These are phyloP conservation scores for Blastobotrys apis DNA, from an alignment of 1,139 yeast genomes.

Conservation along the genomic window DNA sequence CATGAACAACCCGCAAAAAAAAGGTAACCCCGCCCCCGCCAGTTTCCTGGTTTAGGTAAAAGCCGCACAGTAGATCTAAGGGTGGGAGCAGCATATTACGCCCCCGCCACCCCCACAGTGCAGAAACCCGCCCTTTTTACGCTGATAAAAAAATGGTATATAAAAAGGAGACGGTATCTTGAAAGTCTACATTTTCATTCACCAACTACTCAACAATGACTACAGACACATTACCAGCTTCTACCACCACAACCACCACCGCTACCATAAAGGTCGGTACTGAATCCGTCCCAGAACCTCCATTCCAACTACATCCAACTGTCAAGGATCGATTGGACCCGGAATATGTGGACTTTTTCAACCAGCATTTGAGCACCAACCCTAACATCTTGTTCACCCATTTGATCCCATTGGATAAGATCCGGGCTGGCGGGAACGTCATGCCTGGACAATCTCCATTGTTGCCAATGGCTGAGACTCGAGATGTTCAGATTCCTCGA, in stretches of 20 bases:
- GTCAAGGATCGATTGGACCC: slow-evolving; percentile 37
- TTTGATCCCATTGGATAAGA: slow-evolving; percentile 38
- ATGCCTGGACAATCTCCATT: slow-evolving; percentile 44
- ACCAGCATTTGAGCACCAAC: slow-evolving; percentile 29
- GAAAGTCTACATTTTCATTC: too few species aligned
- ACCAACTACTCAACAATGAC: slow-evolving; percentile 5
- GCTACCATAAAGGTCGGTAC: slow-evolving; percentile 1
- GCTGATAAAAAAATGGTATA: too few species aligned
- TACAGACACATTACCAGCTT: neutral
- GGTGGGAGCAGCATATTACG: too few species aligned
- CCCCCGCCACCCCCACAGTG: too few species aligned
- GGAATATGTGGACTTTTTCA: slow-evolving; percentile 40
- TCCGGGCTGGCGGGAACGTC: slow-evolving; percentile 45
- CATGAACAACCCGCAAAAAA: too few species aligned
- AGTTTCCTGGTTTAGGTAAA: too few species aligned
- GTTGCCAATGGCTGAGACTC: slow-evolving; percentile 32
- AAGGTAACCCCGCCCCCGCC: too few species aligned
- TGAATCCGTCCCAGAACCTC: slow-evolving; percentile 11
- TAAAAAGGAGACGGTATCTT: too few species aligned
- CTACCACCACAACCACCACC: neutral
- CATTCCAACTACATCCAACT: slow-evolving; percentile 13
- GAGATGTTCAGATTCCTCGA: slow-evolving; percentile 40
- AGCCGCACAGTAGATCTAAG: too few species aligned
- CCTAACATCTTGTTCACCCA: slow-evolving; percentile 43
- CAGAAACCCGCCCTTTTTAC: too few species aligned